Evolutionary conservation across 2,329 filamentous ascomycete genomes (phyloP), one percentile per base, ranked within the genome.

Genomic region (Cucurbitaria berberidis): DNA sequence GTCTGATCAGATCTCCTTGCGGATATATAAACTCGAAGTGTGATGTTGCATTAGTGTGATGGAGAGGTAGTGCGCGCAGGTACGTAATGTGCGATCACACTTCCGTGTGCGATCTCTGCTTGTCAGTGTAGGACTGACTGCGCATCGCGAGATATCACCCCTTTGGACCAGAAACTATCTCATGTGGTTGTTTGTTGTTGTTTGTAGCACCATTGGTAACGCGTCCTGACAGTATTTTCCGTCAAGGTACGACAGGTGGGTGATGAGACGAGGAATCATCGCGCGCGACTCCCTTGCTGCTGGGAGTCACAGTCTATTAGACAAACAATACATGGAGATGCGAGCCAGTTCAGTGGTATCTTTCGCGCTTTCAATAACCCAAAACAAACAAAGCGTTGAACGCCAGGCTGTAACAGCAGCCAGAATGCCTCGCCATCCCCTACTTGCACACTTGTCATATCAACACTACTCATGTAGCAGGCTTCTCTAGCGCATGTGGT

Each of bases 401-500:
- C 41, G 34, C 52, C 40, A 40, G 43, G 36, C 13, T 40, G 40
- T 19, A 26, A 43, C 21, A 27, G 44, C 34, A 40, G 9, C 38
- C 13, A 36, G 6, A 46, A 45, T 48, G 36, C n/a, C 36, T 38
- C 24, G 30, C 22, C 8, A 5, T 34, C 29, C 45, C 46, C 13
- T 50, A 11, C 40, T 22, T 45, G 15, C 36, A 39, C 26, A 22
- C 13, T 19, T 26, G 5, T 7, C 13, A 21, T 39, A 24, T 13
- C 29, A n/a, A 41, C 11, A 8, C 11, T 45, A 41, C 45, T 71
- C 45, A 73, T 50, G 63, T 55, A 22, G 45, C 53, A 32, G 64
- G 44, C 30, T 60, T 65, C 19, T 55, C 57, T 2, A 64, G 62
- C 34, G 63, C 65, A 36, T 75, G 70, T 24, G 64, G 58, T 49